Evolutionary conservation across 345 rosid species (phyloP), one percentile per base, ranked within the genome.

Genomic region (Lenwebbia sp.): DNA sequence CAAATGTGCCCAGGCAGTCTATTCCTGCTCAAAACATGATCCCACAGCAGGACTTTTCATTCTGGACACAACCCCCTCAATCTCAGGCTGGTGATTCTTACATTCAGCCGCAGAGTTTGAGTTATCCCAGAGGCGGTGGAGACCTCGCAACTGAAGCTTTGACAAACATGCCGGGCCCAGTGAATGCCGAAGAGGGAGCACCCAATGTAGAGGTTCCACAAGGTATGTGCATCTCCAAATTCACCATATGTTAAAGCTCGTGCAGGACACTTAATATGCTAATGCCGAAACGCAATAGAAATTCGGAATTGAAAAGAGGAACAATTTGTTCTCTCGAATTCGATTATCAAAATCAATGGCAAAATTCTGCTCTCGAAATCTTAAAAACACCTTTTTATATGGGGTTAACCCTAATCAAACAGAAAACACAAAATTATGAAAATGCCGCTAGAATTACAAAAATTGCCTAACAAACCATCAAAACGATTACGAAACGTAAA

Each of bases 121-220:
- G 40, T 60, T 28, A 28, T 60, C 74, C 74, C 40, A 13, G 22
- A 10, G 0, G 0, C 0, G 0, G 10, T 2, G 0, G 40, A 60
- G 74, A 14, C 37, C 74, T 60, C 0, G 21, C 40, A 28, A 3
- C 74, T 17, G 74, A 60, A 60, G 21, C 74, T 60, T 28, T 28
- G 74, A 60, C 33, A 2, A 65, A 30, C 12, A 15, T 65, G 76
- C 76, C 44, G 1, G 41, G 21, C 23, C 44, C 44, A 65, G 23
- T 33, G 22, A 65, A 65, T 33, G 76, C 76, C 4, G 23, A 65
- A 65, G 76, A 65, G 10, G 41, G 76, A 65, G 76, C 33, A 4
- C 12, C 41, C 44, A 65, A 17, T 33, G 9, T 13, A 30, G 76
- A 65, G 44, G 76, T 33, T 33, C 44, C 76, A 33, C 76, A 15